phyloP scores from a whole-genome alignment of 1,139 yeast species.

The Waltiozyma sp. region DNA sequence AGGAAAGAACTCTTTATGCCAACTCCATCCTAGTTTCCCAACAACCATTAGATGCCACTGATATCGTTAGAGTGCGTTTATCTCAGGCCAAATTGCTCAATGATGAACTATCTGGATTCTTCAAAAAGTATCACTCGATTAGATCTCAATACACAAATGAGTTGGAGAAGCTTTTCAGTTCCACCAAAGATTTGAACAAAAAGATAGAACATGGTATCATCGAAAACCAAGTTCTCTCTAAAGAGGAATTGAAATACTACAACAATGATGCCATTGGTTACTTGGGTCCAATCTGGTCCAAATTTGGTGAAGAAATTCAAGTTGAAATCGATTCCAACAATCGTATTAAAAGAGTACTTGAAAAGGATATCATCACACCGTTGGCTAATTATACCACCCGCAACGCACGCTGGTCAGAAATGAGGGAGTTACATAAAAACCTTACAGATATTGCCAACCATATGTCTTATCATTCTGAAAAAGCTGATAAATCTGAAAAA shows the following conservation, averaged over 20 bases:
- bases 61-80: conserved; percentile 33
- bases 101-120: conserved; percentile 42
- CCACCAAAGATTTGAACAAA: conserved; percentile 31
- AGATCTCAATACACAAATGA: conserved; percentile 40
- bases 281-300: conserved; percentile 46
- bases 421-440: conserved; percentile 30
- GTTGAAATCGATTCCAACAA: conserved; percentile 45
- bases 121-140: conserved; percentile 39
- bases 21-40: conserved; percentile 34
- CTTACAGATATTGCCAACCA: conserved; percentile 28
- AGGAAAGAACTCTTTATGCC: conserved; percentile 31
- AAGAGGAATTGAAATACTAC: conserved; percentile 24
- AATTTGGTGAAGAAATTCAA: conserved; percentile 40
- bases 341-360: conserved; percentile 38
- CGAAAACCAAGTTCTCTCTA: conserved; percentile 23
- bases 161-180: conserved; percentile 35
- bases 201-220: conserved; percentile 22
- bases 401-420: conserved; percentile 39
- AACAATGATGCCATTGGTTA: conserved; percentile 44
- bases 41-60: conserved; percentile 37
- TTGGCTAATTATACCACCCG: conserved; percentile 40
- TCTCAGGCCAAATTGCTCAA: conserved; percentile 35
- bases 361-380: conserved; percentile 45
- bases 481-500: conserved; percentile 15
- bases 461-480: conserved; percentile 21